phyloP scores from a whole-genome alignment of 805 yeast genomes.

The Candida morakotiae region DNA sequence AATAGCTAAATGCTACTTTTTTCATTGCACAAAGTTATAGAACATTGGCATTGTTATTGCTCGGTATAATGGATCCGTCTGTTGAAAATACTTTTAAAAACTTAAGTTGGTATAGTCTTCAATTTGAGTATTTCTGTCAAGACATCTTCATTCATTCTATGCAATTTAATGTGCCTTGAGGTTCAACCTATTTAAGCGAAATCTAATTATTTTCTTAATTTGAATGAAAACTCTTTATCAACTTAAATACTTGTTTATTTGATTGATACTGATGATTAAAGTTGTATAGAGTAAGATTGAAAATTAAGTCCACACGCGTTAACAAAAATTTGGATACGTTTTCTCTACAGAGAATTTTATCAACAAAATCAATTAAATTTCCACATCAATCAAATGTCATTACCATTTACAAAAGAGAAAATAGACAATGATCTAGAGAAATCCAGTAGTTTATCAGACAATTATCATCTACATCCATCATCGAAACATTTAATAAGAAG shows the following conservation, averaged over 20 bases:
- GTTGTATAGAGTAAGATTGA: not conserved
- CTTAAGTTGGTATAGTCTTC: too few species aligned
- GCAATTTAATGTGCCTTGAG: too few species aligned
- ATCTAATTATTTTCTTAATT: too few species aligned
- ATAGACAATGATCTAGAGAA: constrained; percentile 13
- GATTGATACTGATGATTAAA: not conserved
- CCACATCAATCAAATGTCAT: constrained; percentile 5
- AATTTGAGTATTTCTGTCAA: too few species aligned
- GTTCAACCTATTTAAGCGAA: too few species aligned
- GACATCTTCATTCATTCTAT: too few species aligned
- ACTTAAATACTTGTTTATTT: not conserved
- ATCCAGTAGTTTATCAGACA: constrained; percentile 9
- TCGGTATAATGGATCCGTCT: too few species aligned
- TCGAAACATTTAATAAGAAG: constrained; percentile 8
- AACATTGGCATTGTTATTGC: too few species aligned
- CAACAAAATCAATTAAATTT: not conserved
- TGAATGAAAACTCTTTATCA: too few species aligned
- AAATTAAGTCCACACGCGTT: not conserved
- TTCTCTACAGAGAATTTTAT: not conserved
- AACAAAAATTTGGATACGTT: not conserved
- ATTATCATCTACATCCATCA: constrained; percentile 7
- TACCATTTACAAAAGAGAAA: constrained; percentile 8
- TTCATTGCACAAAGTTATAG: too few species aligned
- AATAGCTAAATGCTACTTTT: too few species aligned
- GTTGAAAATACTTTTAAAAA: too few species aligned